Base-by-base conservation (phyloP, 257 asterid species). In the Fraxinus quadrangulata region DNA sequence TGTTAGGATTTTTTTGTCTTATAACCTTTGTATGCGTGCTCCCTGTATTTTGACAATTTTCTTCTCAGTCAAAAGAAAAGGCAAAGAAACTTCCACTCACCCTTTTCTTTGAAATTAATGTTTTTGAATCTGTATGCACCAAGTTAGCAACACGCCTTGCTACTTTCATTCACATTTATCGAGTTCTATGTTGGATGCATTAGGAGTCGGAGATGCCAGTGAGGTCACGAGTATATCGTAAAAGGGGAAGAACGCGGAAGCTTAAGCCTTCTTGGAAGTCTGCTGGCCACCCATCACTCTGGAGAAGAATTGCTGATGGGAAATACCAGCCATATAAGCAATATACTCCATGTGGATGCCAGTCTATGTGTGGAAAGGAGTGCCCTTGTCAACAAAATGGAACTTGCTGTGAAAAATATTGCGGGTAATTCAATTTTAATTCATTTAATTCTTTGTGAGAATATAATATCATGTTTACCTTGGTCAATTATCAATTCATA, bases 261-360 rank as follows among this genome's bases (percentile, higher is more conserved):
- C 93, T 93, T 56, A 96, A 93, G 79, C 92, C 94, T 79, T 96
- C 99, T 30, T 87, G 94, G 85, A 96, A 96, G 79, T 96, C 98
- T 82, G 93, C 98, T 76, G 99, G 99, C 40, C 99, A 93, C 85
- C 99, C 99, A 39, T 92, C 98, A 40, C 86, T 92, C 69, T 96
- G 98, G 97, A 93, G 98, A 87, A 90, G 97, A 87, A 85, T 90
- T 67, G 91, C 85, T 7, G 97, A 93, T 82, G 98, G 98, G 80
- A 93, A 96, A 84, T 93, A 92, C 76, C 88, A 76, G 85, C 89
- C 94, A 17, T 86, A 84, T 75, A 89, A 86, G 68, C 98, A 90
- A 74, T 93, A 88, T 79, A 51, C 80, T 78, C 99, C 99, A 47
- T 96, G 99, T 81, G 86, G 82, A 45, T 94, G 98, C 86, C 87